A percentile compares a stretch with the other conserved stretches of the same genome.
phyloP scores from a whole-genome alignment of 345 rosid species.

The Aquilaria malaccensis region DNA sequence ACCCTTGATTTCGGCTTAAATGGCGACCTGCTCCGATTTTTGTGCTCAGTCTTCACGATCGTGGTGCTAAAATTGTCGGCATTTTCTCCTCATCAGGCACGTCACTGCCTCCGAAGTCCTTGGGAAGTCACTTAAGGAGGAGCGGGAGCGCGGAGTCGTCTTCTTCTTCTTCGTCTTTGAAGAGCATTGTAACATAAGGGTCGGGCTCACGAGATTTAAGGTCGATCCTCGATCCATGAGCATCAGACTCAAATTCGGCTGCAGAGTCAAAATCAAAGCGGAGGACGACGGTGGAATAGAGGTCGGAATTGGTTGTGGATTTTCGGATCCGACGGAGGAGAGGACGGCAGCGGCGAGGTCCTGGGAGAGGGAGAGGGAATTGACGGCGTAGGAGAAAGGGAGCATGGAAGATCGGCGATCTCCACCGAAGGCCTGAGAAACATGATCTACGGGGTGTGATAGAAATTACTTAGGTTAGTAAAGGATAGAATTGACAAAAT shows the following conservation, averaged over 20 bases:
- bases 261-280: slow-evolving; percentile 38
- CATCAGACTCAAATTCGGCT: slow-evolving; percentile 28
- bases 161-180: slow-evolving; percentile 47
- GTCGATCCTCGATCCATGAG: slow-evolving; percentile 19
- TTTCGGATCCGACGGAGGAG: slow-evolving; percentile 37
- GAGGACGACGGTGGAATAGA: slow-evolving; percentile 48
- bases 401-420: too few relatives aligned
- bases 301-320: slow-evolving; percentile 34
- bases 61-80: slow-evolving; percentile 63
- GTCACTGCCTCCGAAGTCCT: slow-evolving; percentile 81
- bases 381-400: too few relatives aligned
- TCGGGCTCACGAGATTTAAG: slow-evolving; percentile 14
- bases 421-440: too few relatives aligned
- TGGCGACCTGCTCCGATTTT: slow-evolving; percentile 16
- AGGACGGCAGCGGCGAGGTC: too few relatives aligned
- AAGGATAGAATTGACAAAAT: too few relatives aligned
- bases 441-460: too few relatives aligned
- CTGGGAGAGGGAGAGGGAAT: too few relatives aligned
- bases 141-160: slow-evolving; percentile 74
- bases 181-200: slow-evolving; percentile 44
- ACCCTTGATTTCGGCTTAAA: slow-evolving; percentile 29
- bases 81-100: slow-evolving; percentile 37
- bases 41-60: slow-evolving; percentile 61
- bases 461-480: too few relatives aligned
- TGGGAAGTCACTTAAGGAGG: slow-evolving; percentile 83